Evolutionary conservation across 1,284 basidiomycete species (phyloP).

Genomic region (Rhodotorula sp.): DNA sequence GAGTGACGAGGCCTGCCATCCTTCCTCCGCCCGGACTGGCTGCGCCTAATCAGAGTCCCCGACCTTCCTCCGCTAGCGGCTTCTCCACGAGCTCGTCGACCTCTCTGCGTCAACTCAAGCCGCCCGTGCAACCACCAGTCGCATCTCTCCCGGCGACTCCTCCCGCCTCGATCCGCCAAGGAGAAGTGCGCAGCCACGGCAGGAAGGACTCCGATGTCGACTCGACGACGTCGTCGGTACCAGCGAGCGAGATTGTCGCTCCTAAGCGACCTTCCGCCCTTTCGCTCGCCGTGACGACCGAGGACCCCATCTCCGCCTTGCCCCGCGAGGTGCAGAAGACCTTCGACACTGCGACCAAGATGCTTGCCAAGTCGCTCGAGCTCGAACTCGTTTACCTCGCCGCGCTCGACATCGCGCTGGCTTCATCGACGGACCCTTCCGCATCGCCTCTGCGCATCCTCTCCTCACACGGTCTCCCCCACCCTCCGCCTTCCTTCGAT

Average conservation of each 20-base stretch:
- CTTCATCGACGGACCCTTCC: background rate
- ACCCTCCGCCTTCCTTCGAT: slow-evolving; percentile 42
- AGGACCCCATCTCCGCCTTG: slow-evolving; percentile 33
- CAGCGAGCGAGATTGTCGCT: slow-evolving; percentile 7
- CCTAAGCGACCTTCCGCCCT: slow-evolving; percentile 20
- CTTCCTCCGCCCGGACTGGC: background rate
- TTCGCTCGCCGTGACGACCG: slow-evolving; percentile 31
- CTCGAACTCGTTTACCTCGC: slow-evolving; percentile 44
- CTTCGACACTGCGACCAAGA: slow-evolving; percentile 41
- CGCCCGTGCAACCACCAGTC: no score
- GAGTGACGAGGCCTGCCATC: background rate
- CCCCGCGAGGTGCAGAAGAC: slow-evolving; percentile 40
- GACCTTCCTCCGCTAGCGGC: background rate
- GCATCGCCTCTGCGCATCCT: slow-evolving; percentile 29
- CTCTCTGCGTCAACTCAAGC: no score
- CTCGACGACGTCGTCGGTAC: slow-evolving; percentile 16
- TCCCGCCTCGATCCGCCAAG: slow-evolving; percentile 12
- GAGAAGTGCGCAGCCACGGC: background rate
- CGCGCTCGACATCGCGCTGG: slow-evolving; percentile 33
- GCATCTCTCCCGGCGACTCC: slow-evolving; percentile 15
- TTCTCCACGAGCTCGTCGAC: background rate
- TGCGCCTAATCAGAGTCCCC: background rate
- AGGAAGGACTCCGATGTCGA: slow-evolving; percentile 4
- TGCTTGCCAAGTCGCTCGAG: slow-evolving; percentile 40
- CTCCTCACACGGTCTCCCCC: slow-evolving; percentile 40